Percentiles rank a stretch among this genome's conserved stretches.
Evolutionary conservation across 1,284 basidiomycete genomes (phyloP).

Genomic region (Ceratorhiza oryzae-sativae): DNA sequence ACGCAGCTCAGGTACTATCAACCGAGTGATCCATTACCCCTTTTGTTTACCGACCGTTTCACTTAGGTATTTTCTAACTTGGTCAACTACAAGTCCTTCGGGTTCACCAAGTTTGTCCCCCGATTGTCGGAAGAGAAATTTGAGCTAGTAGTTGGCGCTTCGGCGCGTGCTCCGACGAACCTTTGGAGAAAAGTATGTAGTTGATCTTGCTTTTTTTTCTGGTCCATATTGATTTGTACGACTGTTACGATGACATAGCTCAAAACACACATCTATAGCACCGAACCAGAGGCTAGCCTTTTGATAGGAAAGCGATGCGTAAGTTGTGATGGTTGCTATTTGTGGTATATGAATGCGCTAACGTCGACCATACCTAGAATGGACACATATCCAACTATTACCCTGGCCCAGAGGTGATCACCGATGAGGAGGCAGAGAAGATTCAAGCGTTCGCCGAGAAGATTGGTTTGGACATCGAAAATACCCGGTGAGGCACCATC

Average conservation of each 20-base stretch:
- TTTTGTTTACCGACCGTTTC: no score
- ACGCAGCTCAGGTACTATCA: constrained; percentile 66
- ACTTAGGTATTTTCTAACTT: constrained; percentile 74
- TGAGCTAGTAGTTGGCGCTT: constrained; percentile 65
- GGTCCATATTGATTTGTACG: constrained; percentile 35
- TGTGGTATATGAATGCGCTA: constrained; percentile 4
- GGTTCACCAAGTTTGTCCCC: constrained; percentile 83
- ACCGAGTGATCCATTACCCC: no score
- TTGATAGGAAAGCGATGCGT: constrained; percentile 76
- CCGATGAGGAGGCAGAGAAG: constrained; percentile 74
- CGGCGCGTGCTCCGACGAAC: constrained; percentile 60
- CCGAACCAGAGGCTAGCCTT: constrained; percentile 66
- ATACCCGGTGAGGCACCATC: constrained; percentile 70
- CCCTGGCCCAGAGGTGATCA: constrained; percentile 65
- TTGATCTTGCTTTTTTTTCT: not conserved
- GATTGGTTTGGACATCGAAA: constrained; percentile 72
- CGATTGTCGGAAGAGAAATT: constrained; percentile 69
- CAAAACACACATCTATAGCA: constrained; percentile 73
- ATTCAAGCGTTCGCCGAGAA: constrained; percentile 78
- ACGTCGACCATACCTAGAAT: constrained; percentile 45
- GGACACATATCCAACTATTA: constrained; percentile 87
- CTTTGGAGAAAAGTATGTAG: constrained; percentile 67
- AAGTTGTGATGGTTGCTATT: not conserved
- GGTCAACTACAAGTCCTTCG: constrained; percentile 80
- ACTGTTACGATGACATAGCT: constrained; percentile 55